These are phyloP conservation scores for Carex myosuroides DNA, from an alignment of 176 grass and related monocot species.

Conservation along the genomic window DNA sequence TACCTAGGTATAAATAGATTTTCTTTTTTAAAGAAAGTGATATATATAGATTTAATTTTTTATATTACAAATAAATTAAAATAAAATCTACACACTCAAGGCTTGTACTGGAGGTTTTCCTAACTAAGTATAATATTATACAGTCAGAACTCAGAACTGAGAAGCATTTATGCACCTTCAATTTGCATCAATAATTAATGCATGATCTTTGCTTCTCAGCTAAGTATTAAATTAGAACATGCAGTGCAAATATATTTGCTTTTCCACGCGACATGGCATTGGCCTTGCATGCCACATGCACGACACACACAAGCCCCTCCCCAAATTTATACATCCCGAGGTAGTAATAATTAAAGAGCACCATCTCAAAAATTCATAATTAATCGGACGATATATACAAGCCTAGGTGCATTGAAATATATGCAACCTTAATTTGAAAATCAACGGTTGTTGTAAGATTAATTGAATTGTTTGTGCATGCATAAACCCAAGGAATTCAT, in stretches of 20 bases:
- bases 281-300: slow-evolving; percentile 28
- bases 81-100: background rate
- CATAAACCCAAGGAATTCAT: too few species aligned
- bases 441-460: too few species aligned
- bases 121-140: background rate
- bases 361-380: too few species aligned
- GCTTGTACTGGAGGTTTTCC: background rate
- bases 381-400: too few species aligned
- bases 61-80: too few species aligned
- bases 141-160: background rate
- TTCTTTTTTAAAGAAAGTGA: too few species aligned
- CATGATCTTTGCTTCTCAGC: background rate
- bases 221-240: slow-evolving; percentile 1
- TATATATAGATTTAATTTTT: too few species aligned
- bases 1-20: too few species aligned
- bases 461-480: too few species aligned
- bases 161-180: background rate
- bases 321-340: background rate
- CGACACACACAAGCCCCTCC: background rate
- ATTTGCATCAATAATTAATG: background rate
- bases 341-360: too few species aligned
- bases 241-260: slow-evolving; percentile 1
- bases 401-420: too few species aligned
- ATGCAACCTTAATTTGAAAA: too few species aligned
- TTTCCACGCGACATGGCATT: slow-evolving; percentile 13